Evolutionary conservation across 805 yeast genomes (phyloP).

Genomic region (Candida ortonii): DNA sequence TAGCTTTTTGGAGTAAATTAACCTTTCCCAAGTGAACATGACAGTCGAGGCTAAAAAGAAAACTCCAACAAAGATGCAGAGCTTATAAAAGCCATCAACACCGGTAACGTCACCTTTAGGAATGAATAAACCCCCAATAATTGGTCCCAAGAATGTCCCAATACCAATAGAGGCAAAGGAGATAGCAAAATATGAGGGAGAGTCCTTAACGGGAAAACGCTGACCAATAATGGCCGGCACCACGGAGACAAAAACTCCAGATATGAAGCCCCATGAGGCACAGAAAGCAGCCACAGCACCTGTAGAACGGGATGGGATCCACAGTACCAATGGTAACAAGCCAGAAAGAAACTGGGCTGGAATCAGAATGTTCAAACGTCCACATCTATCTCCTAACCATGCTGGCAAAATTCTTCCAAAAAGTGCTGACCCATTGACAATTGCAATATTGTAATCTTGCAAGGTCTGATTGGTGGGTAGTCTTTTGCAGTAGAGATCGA

Average conservation of each 20-base stretch:
- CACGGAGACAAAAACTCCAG: slow-evolving; percentile 34
- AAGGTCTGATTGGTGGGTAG: slow-evolving; percentile 49
- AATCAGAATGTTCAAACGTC: slow-evolving; percentile 39
- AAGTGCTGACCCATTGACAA: slow-evolving; percentile 40
- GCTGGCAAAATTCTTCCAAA: slow-evolving; percentile 54
- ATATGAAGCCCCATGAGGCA: slow-evolving; percentile 32
- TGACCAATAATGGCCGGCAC: slow-evolving; percentile 33
- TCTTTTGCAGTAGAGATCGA: slow-evolving; percentile 49
- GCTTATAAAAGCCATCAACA: slow-evolving; percentile 26
- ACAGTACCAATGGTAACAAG: slow-evolving; percentile 40
- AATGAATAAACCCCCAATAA: slow-evolving; percentile 34
- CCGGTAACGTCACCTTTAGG: slow-evolving; percentile 22
- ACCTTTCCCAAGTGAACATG: slow-evolving; percentile 6
- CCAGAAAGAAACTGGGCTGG: slow-evolving; percentile 33
- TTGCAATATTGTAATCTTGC: slow-evolving; percentile 46
- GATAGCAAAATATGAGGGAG: slow-evolving; percentile 30
- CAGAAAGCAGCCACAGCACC: slow-evolving; percentile 38
- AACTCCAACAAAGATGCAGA: slow-evolving; percentile 31
- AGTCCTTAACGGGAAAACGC: slow-evolving; percentile 32
- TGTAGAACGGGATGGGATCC: slow-evolving; percentile 47
- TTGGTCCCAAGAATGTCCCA: slow-evolving; percentile 35
- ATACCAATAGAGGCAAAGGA: slow-evolving; percentile 29
- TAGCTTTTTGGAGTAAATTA: slow-evolving; percentile 7
- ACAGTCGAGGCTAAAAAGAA: slow-evolving; percentile 23
- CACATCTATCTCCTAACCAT: slow-evolving; percentile 38